These are phyloP conservation scores for Mycena rosella DNA, from an alignment of 768 basidiomycete genomes.

Conservation along the genomic window DNA sequence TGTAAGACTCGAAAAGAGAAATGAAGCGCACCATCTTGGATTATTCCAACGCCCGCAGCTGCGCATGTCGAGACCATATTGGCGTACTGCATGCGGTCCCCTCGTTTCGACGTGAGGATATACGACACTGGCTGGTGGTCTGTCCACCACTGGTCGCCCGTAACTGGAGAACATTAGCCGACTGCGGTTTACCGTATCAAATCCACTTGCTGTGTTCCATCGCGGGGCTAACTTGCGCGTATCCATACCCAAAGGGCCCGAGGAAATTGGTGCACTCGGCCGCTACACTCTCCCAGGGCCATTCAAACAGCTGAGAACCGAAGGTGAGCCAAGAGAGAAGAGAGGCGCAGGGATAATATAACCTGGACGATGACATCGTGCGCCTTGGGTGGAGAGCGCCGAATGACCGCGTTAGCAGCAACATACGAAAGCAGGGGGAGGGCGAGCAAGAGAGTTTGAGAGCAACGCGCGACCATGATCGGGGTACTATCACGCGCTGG, in stretches of 20 bases:
- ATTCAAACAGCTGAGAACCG: slow-evolving; percentile 33
- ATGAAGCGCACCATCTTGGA: slow-evolving; percentile 43
- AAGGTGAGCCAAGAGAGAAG: slow-evolving; percentile 10
- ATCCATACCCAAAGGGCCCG: slow-evolving; percentile 59
- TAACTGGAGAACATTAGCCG: slow-evolving; percentile 20
- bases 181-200: neutral
- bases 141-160: slow-evolving; percentile 60
- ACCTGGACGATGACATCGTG: slow-evolving; percentile 29
- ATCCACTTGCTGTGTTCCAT: slow-evolving; percentile 28
- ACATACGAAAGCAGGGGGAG: slow-evolving; percentile 24
- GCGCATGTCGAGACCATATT: slow-evolving; percentile 52
- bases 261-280: slow-evolving; percentile 58
- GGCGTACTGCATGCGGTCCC: slow-evolving; percentile 50
- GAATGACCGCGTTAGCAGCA: slow-evolving; percentile 24
- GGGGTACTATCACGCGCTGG: too few relatives aligned
- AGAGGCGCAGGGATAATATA: slow-evolving; percentile 19
- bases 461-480: slow-evolving; percentile 21
- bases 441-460: slow-evolving; percentile 22
- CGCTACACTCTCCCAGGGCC: slow-evolving; percentile 49
- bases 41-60: slow-evolving; percentile 48
- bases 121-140: slow-evolving; percentile 66
- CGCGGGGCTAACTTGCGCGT: slow-evolving; percentile 43
- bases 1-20: slow-evolving; percentile 4
- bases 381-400: slow-evolving; percentile 26
- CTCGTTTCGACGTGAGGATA: slow-evolving; percentile 57